A percentile compares a stretch with the other conserved stretches of the same genome.
These are phyloP conservation scores for Mariannaea sp. DNA, from an alignment of 2,329 filamentous ascomycete species.

Conservation along the genomic window DNA sequence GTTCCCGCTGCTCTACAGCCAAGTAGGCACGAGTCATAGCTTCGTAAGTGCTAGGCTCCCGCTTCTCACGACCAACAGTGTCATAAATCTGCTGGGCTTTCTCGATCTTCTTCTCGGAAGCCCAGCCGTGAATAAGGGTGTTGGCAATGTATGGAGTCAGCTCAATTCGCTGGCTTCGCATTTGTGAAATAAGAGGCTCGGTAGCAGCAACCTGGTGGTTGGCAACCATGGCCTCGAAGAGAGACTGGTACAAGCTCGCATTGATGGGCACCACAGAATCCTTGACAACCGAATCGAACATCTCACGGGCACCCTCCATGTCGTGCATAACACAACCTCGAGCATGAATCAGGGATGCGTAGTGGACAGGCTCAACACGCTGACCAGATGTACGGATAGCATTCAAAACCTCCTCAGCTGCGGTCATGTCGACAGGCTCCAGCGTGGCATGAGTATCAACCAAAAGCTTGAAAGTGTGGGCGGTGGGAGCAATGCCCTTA, in stretches of 20 bases:
- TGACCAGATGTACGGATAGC: conserved; percentile 76
- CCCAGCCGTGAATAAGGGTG: conserved; percentile 97
- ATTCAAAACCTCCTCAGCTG: conserved; percentile 82
- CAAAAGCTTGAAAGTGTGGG: conserved; percentile 96
- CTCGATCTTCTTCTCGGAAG: conserved; percentile 76
- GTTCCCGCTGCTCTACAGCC: conserved; percentile 76
- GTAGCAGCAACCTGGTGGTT: conserved; percentile 84
- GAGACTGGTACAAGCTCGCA: conserved; percentile 89
- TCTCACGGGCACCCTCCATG: conserved; percentile 76
- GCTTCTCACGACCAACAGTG: conserved; percentile 73
- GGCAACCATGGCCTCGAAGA: conserved; percentile 97
- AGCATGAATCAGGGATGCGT: conserved; percentile 92
- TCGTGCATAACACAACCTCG: conserved; percentile 94
- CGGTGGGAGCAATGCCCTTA: conserved; percentile 85
- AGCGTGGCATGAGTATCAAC: conserved; percentile 95
- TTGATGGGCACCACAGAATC: conserved; percentile 71
- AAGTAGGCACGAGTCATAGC: conserved; percentile 96
- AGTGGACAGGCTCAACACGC: conserved; percentile 88
- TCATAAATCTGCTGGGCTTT: conserved; percentile 82
- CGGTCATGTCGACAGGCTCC: conserved; percentile 85
- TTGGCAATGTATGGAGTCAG: conserved; percentile 98
- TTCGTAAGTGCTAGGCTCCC: conserved; percentile 97
- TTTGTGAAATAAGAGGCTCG: conserved; percentile 73
- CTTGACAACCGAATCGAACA: conserved; percentile 81
- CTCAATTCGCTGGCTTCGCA: conserved; percentile 74